These are phyloP conservation scores for Plenodomus biglobosus DNA, from an alignment of 2,329 filamentous ascomycete genomes.

Conservation along the genomic window DNA sequence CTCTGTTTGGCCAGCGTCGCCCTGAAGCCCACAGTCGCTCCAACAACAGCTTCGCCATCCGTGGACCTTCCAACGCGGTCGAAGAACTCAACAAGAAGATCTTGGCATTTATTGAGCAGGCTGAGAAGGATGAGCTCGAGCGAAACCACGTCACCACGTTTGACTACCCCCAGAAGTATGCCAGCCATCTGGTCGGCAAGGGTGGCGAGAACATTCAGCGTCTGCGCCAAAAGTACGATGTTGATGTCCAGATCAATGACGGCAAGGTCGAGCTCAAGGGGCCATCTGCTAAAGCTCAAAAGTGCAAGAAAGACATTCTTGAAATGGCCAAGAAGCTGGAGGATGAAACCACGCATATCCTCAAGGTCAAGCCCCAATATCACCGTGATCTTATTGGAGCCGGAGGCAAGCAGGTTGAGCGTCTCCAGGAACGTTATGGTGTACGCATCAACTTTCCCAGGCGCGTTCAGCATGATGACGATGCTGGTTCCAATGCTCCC, in stretches of 20 bases:
- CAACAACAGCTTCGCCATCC: constrained; percentile 64
- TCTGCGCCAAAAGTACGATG: constrained; percentile 68
- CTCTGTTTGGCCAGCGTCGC: constrained; percentile 52
- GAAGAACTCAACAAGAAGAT: constrained; percentile 73
- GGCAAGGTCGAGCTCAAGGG: constrained; percentile 96
- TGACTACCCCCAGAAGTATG: constrained; percentile 92
- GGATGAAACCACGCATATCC: constrained; percentile 81
- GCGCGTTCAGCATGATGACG: constrained; percentile 64
- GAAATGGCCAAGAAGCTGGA: constrained; percentile 79
- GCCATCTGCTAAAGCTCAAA: constrained; percentile 89
- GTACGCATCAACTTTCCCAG: constrained; percentile 97
- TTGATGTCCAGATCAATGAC: constrained; percentile 85
- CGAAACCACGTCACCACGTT: constrained; percentile 83
- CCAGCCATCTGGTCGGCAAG: constrained; percentile 77
- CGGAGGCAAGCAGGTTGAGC: constrained; percentile 84
- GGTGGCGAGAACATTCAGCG: constrained; percentile 70
- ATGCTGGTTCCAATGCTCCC: constrained; percentile 65
- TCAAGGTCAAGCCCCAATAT: constrained; percentile 92
- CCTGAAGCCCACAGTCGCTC: constrained; percentile 57
- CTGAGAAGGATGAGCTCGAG: constrained; percentile 91
- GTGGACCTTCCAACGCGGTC: constrained; percentile 74
- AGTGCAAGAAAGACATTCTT: constrained; percentile 78
- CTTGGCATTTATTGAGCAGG: constrained; percentile 76
- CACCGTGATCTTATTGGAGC: constrained; percentile 92
- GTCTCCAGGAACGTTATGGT: constrained; percentile 87